These are phyloP conservation scores for Magnolia officinalis DNA, from an alignment of 164 flowering plant species.

Conservation along the genomic window DNA sequence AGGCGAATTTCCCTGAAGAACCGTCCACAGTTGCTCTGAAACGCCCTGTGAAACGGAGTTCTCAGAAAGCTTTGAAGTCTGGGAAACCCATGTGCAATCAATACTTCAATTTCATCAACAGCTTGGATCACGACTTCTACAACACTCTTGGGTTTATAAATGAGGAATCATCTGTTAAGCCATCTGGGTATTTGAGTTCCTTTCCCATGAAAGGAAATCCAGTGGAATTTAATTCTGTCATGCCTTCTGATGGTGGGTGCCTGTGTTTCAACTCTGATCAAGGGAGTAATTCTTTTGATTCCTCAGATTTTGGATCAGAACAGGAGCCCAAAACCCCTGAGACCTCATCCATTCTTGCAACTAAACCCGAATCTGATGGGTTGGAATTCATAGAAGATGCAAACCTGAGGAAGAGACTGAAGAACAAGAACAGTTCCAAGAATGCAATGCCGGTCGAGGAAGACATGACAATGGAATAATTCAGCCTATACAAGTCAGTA, in stretches of 20 bases:
- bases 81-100: slow-evolving; percentile 29
- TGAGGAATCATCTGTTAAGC: slow-evolving; percentile 50
- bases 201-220: slow-evolving; percentile 22
- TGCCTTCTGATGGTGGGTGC: slow-evolving; percentile 26
- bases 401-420: slow-evolving; percentile 55
- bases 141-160: slow-evolving; percentile 37
- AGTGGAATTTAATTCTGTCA: slow-evolving; percentile 25
- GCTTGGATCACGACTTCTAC: slow-evolving; percentile 29
- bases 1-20: slow-evolving; percentile 9
- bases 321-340: slow-evolving; percentile 61
- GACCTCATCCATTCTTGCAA: slow-evolving; percentile 52
- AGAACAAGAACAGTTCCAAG: slow-evolving; percentile 37
- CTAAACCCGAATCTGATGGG: slow-evolving; percentile 38
- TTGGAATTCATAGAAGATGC: slow-evolving; percentile 45
- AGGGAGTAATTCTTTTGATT: slow-evolving; percentile 70
- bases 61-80: slow-evolving; percentile 31
- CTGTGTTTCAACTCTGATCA: slow-evolving; percentile 59
- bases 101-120: slow-evolving; percentile 30
- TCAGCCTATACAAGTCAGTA: no score
- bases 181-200: slow-evolving; percentile 25
- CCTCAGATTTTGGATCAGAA: slow-evolving; percentile 72
- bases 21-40: slow-evolving; percentile 23
- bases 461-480: slow-evolving; percentile 22
- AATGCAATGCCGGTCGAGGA: slow-evolving; percentile 26
- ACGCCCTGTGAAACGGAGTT: slow-evolving; percentile 28